phyloP scores from a whole-genome alignment of 2,329 filamentous ascomycete species.

The Gnomoniopsis sp. region DNA sequence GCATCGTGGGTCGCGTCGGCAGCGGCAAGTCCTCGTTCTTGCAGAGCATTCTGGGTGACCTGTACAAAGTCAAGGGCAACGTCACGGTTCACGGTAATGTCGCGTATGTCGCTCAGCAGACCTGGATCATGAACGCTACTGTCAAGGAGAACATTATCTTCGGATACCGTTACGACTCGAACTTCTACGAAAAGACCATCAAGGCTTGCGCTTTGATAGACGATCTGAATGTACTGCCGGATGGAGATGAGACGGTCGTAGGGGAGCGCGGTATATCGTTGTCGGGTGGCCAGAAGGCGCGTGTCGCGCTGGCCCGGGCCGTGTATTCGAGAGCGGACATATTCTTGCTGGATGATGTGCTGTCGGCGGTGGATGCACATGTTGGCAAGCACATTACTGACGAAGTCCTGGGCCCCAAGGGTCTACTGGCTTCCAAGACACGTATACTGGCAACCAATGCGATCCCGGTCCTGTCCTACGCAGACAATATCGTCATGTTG shows the following conservation, averaged over 20 bases:
- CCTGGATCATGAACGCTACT: constrained; percentile 97
- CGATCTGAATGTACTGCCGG: constrained; percentile 87
- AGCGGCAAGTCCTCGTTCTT: constrained; percentile 92
- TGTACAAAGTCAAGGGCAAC: constrained; percentile 84
- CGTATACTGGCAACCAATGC: constrained; percentile 93
- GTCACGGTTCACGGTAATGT: constrained; percentile 78
- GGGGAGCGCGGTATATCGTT: constrained; percentile 95
- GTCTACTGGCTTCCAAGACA: constrained; percentile 80
- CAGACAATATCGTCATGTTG: constrained; percentile 83
- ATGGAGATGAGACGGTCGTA: constrained; percentile 94
- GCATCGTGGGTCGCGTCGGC: constrained; percentile 91
- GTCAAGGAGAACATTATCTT: constrained; percentile 98
- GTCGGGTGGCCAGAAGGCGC: constrained; percentile 93
- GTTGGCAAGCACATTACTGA: constrained; percentile 94
- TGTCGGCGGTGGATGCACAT: constrained; percentile 97
- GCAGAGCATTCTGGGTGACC: constrained; percentile 81
- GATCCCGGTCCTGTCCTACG: constrained; percentile 83
- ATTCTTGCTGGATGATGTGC: constrained; percentile 88
- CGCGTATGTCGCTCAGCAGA: constrained; percentile 88
- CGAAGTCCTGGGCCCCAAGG: constrained; percentile 82
- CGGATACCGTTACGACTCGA: constrained; percentile 87
- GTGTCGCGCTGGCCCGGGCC: constrained; percentile 84
- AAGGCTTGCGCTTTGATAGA: constrained; percentile 87
- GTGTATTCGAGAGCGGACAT: constrained; percentile 97
- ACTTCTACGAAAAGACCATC: constrained; percentile 91